Conservation (phyloP, 2,329 filamentous ascomycete genomes). For the Albophoma yamanashiensis region DNA sequence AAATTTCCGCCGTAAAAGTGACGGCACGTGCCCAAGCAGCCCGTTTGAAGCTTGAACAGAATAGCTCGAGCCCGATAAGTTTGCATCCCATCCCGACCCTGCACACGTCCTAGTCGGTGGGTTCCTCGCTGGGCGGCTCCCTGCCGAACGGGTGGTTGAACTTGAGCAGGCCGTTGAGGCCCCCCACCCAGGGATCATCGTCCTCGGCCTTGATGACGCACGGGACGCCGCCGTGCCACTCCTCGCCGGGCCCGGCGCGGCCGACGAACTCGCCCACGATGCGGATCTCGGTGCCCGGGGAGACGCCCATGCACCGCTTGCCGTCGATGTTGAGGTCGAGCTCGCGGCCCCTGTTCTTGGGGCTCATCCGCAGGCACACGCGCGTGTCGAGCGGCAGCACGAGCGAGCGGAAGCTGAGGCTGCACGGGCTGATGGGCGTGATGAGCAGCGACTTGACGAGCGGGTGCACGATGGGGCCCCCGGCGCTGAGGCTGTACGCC, state of each 20-base stretch:
- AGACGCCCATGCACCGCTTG: slow-evolving; percentile 54
- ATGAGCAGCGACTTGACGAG: slow-evolving; percentile 80
- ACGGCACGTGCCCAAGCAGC: neutral
- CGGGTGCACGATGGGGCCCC: slow-evolving; percentile 89
- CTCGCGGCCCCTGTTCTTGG: slow-evolving; percentile 66
- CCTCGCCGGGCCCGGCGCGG: slow-evolving; percentile 24
- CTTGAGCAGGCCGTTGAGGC: slow-evolving; percentile 84
- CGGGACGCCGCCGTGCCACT: slow-evolving; percentile 73
- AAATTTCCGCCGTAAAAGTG: neutral
- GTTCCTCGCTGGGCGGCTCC: slow-evolving; percentile 19
- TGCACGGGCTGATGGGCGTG: slow-evolving; percentile 89
- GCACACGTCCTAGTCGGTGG: slow-evolving; percentile 12
- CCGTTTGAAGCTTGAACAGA: neutral
- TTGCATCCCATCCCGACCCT: neutral
- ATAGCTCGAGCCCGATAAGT: neutral
- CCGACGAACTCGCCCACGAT: slow-evolving; percentile 79
- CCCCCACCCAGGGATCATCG: slow-evolving; percentile 94
- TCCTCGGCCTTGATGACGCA: slow-evolving; percentile 70
- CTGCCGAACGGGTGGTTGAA: slow-evolving; percentile 93
- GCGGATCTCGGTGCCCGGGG: slow-evolving; percentile 71
- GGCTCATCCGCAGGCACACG: slow-evolving; percentile 70
- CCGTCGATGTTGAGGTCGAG: slow-evolving; percentile 75
- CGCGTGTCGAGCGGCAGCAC: slow-evolving; percentile 81
- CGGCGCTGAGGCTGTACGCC: slow-evolving; percentile 87
- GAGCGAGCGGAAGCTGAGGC: slow-evolving; percentile 81